Conservation (phyloP, 148 eudicot genomes). For the Rhododendron vialii region DNA sequence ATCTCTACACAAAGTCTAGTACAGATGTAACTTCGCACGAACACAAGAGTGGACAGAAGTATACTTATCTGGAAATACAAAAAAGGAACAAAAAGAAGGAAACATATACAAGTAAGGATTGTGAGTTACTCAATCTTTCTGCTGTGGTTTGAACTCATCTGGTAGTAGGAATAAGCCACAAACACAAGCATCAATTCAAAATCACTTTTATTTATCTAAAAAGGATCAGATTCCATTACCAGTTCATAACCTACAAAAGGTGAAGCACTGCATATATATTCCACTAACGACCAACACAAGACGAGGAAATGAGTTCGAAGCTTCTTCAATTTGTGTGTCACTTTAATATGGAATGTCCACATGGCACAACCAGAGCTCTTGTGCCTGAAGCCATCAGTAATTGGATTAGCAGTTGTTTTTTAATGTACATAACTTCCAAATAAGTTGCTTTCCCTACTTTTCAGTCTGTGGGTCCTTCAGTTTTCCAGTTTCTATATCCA, state of each 20-base stretch:
- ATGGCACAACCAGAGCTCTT: neutral
- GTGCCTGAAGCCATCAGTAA: constrained; percentile 11
- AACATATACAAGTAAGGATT: neutral
- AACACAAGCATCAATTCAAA: constrained; percentile 34
- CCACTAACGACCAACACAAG: constrained; percentile 7
- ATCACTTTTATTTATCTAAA: constrained; percentile 30
- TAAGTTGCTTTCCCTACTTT: neutral
- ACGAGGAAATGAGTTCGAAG: constrained; percentile 26
- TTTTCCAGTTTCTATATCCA: neutral
- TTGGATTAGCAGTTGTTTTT: neutral
- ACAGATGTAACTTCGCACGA: neutral
- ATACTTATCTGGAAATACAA: neutral
- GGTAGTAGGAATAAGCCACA: constrained; percentile 16
- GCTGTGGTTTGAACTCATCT: constrained; percentile 3
- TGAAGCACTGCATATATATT: neutral
- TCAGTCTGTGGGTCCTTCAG: neutral
- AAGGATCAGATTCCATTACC: constrained; percentile 63
- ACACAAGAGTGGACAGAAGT: neutral
- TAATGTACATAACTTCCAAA: neutral
- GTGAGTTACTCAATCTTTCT: neutral
- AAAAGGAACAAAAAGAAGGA: neutral
- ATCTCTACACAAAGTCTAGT: neutral
- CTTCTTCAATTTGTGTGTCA: constrained; percentile 37
- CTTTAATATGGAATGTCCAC: constrained; percentile 4
- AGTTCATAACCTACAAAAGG: constrained; percentile 17